A percentile compares a stretch with the other conserved stretches of the same genome.
Conservation (phyloP, 768 basidiomycete genomes). For the Suillus plorans region DNA sequence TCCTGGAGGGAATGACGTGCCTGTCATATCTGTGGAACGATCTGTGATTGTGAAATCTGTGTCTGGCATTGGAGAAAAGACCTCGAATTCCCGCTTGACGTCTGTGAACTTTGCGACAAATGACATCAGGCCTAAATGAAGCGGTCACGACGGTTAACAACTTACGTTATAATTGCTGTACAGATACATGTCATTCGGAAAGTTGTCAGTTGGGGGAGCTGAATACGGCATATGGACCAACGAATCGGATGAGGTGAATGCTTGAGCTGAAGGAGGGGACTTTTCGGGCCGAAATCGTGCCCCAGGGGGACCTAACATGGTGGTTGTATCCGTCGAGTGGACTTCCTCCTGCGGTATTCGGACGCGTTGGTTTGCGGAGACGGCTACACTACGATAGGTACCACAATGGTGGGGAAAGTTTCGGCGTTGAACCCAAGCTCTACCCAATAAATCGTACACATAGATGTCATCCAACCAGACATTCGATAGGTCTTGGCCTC, state of each 20-base stretch:
- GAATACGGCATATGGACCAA: constrained; percentile 79
- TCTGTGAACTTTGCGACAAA: constrained; percentile 73
- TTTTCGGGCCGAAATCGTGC: constrained; percentile 56
- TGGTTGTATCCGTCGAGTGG: constrained; percentile 38
- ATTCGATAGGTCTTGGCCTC: constrained; percentile 92
- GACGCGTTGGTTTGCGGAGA: constrained; percentile 67
- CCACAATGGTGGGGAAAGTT: constrained; percentile 93
- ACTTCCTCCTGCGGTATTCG: constrained; percentile 66
- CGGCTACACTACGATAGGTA: constrained; percentile 92
- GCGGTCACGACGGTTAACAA: constrained; percentile 12
- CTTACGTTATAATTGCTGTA: constrained; percentile 96
- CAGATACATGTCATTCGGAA: constrained; percentile 83
- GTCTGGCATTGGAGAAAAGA: constrained; percentile 80
- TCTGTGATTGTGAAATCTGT: constrained; percentile 78
- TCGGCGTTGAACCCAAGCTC: constrained; percentile 77
- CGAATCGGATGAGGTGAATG: constrained; percentile 57
- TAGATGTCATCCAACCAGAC: constrained; percentile 93
- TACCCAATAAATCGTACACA: constrained; percentile 75
- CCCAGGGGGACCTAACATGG: constrained; percentile 54
- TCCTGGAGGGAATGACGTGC: constrained; percentile 85
- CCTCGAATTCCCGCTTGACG: constrained; percentile 92
- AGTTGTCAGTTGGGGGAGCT: constrained; percentile 64
- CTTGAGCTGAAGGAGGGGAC: constrained; percentile 38
- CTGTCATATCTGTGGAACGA: constrained; percentile 78
- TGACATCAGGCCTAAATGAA: constrained; percentile 12